Percentiles rank a stretch among this genome's conserved stretches.
phyloP scores from a whole-genome alignment of 768 basidiomycete genomes.

The Xerocomellus intermedius region DNA sequence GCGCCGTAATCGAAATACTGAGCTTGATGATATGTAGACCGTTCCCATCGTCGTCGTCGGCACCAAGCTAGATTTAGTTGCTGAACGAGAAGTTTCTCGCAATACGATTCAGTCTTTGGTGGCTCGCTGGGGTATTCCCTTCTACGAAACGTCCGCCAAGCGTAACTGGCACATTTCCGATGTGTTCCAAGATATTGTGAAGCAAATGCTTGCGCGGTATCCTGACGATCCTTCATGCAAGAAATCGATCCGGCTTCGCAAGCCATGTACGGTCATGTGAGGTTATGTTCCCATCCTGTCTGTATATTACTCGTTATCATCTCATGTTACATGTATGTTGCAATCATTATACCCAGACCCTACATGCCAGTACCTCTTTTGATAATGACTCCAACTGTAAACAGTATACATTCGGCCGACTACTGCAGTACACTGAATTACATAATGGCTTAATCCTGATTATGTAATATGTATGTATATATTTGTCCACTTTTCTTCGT shows the following conservation, averaged over 20 bases:
- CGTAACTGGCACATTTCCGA: slow-evolving; percentile 77
- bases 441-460: background rate
- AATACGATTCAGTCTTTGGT: slow-evolving; percentile 63
- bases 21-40: slow-evolving; percentile 35
- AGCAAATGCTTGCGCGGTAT: slow-evolving; percentile 69
- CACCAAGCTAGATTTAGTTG: slow-evolving; percentile 78
- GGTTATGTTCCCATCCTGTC: background rate
- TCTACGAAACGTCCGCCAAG: slow-evolving; percentile 89
- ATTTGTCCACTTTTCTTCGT: slow-evolving; percentile 15
- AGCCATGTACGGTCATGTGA: slow-evolving; percentile 41
- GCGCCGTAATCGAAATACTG: background rate
- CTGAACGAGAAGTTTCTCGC: slow-evolving; percentile 75
- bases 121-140: slow-evolving; percentile 65
- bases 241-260: slow-evolving; percentile 27
- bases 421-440: background rate
- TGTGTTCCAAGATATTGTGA: slow-evolving; percentile 74
- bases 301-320: slow-evolving; percentile 6
- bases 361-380: no score
- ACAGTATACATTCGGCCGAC: no score
- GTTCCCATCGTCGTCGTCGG: slow-evolving; percentile 86
- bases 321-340: no score
- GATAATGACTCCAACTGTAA: no score
- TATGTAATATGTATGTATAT: slow-evolving; percentile 10
- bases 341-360: slow-evolving; percentile 2
- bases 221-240: slow-evolving; percentile 43